Conservation (phyloP, 1,139 yeast species). For the Spencermartinsiella ligniputridi region DNA sequence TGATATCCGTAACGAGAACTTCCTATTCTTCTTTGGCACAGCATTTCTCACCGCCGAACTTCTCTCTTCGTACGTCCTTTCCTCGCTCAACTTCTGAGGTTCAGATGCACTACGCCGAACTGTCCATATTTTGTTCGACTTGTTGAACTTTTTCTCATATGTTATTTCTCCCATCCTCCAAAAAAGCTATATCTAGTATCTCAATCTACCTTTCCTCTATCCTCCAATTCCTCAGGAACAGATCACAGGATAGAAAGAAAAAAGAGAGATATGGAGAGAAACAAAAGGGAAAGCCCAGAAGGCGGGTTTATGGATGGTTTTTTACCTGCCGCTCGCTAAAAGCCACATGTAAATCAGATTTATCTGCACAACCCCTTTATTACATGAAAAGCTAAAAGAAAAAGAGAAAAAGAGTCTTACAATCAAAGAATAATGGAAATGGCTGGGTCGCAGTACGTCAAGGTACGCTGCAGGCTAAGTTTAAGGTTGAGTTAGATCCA, state of each 20-base stretch:
- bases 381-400: too few species aligned
- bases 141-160: conserved; percentile 1
- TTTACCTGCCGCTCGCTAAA: not conserved
- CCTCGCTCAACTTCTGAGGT: not conserved
- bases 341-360: not conserved
- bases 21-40: not conserved
- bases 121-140: conserved; percentile 1
- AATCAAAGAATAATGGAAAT: not conserved
- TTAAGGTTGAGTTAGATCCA: too few species aligned
- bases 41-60: not conserved
- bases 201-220: too few species aligned
- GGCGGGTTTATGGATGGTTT: not conserved
- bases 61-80: not conserved
- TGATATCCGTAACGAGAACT: not conserved
- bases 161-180: not conserved
- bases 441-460: not conserved
- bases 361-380: not conserved
- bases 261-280: not conserved
- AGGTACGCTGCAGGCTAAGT: too few species aligned
- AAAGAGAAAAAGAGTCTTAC: not conserved
- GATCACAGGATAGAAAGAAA: too few species aligned
- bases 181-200: too few species aligned
- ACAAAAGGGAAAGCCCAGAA: not conserved
- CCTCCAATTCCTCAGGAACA: too few species aligned
- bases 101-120: not conserved